These are phyloP conservation scores for Barbarea vulgaris DNA, from an alignment of 345 rosid species.

Conservation along the genomic window DNA sequence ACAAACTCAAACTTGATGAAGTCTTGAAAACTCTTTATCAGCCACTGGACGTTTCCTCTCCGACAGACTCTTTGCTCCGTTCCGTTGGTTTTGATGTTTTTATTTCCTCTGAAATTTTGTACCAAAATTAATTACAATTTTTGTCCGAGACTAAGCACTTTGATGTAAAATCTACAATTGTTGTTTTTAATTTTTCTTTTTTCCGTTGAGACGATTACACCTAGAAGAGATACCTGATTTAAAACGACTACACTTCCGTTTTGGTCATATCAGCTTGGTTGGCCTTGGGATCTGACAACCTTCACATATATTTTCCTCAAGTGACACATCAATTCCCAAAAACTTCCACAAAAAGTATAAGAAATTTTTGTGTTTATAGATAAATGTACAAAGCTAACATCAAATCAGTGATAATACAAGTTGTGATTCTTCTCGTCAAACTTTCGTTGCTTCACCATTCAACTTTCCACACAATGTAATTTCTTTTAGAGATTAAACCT, in stretches of 20 bases:
- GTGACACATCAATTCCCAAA: neutral
- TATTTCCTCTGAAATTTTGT: neutral
- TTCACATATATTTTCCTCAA: no score
- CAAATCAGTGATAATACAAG: constrained; percentile 7
- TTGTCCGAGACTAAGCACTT: neutral
- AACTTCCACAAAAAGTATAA: neutral
- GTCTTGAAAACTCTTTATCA: constrained; percentile 9
- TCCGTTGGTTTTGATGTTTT: neutral
- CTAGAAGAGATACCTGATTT: neutral
- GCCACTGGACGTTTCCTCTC: neutral
- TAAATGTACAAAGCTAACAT: constrained; percentile 19
- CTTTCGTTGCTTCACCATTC: neutral
- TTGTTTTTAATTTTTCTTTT: neutral
- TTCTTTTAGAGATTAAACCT: constrained; percentile 18
- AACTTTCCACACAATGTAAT: neutral
- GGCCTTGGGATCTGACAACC: neutral
- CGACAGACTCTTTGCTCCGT: neutral
- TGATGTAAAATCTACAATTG: neutral
- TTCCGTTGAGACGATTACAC: neutral
- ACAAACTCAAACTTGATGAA: neutral
- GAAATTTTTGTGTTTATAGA: neutral
- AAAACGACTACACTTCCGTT: neutral
- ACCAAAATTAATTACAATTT: neutral
- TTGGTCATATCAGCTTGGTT: neutral
- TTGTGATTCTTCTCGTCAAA: neutral